Evolutionary conservation across 768 basidiomycete genomes (phyloP), one percentile per base, ranked within the genome.

Genomic region (Pleurotus giganteus): DNA sequence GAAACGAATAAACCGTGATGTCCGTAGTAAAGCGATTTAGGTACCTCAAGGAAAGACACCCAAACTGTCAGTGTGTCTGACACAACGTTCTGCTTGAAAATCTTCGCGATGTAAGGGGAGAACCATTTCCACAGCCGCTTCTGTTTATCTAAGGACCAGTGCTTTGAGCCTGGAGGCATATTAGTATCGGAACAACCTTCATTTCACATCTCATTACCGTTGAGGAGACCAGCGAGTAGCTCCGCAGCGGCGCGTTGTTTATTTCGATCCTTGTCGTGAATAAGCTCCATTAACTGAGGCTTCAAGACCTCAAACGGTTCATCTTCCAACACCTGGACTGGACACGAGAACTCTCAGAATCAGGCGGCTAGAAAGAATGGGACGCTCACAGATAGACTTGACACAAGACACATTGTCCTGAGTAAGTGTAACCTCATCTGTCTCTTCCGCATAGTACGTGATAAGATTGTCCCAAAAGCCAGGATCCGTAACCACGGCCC

Each of bases 231-330:
- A 2, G 88, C 89, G 6, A 94, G 66, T 50, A 94, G 75, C 68
- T 97, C 94, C 4, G 91, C 91, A 7, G 90, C 86, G 2, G 90
- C 92, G 27, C 94, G 78, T 65, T 92, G 92, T 71, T 93, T 91
- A 70, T 95, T 88, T 57, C 91, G 86, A 59, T 90, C 85, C 57
- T 86, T 82, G 62, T 90, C 81, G 7, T 69, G 66, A 17, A 93
- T 71, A n/a, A 89, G 69, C 28, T 75, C 75, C 53, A 87, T 85
- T 32, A 92, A 64, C 1, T 81, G 78, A 0, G 85, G 84, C 56
- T 74, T 78, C 56, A 91, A 71, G 0, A 75, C 75, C 52, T 82
- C 76, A 52, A 91, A 81, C 1, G 89, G 85, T 53, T 81, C 82
- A 59, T 87, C 84, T 61, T 87, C 88, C n/a, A 89, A 76, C 15